These are phyloP conservation scores for Podospora tetraspora DNA, from an alignment of 495 filamentous ascomycete genomes.

Conservation along the genomic window DNA sequence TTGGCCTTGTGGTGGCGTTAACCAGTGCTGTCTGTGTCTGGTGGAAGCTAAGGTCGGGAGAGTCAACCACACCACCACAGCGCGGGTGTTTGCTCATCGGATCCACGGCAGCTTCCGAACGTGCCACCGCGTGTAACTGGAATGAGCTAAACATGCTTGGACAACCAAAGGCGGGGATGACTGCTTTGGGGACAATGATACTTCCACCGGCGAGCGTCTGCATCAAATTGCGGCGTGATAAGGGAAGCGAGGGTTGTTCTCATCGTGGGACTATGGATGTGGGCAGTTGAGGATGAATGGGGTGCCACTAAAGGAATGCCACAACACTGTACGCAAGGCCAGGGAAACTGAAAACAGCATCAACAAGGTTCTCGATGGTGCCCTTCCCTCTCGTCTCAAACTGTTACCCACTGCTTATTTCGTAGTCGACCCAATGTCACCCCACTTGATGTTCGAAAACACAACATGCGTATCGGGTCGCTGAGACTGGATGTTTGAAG, in stretches of 20 bases:
- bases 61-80: neutral
- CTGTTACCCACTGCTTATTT: neutral
- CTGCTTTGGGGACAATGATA: neutral
- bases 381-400: neutral
- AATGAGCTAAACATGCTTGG: neutral
- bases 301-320: too few relatives aligned
- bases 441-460: conserved; percentile 62
- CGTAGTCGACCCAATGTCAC: conserved; percentile 54
- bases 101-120: neutral
- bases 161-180: neutral
- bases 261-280: too few relatives aligned
- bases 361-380: neutral
- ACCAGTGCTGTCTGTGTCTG: too few relatives aligned
- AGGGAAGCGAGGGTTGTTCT: too few relatives aligned
- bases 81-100: neutral
- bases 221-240: too few relatives aligned
- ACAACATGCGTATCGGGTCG: conserved; percentile 49
- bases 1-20: neutral
- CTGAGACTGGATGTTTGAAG: conserved; percentile 43
- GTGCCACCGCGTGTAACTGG: neutral
- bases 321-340: too few relatives aligned
- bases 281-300: too few relatives aligned
- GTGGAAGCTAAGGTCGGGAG: too few relatives aligned
- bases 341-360: too few relatives aligned
- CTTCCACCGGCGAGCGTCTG: too few relatives aligned